Evolutionary conservation across 2,329 filamentous ascomycete genomes (phyloP).

Genomic region (Fonsecaea nubica): DNA sequence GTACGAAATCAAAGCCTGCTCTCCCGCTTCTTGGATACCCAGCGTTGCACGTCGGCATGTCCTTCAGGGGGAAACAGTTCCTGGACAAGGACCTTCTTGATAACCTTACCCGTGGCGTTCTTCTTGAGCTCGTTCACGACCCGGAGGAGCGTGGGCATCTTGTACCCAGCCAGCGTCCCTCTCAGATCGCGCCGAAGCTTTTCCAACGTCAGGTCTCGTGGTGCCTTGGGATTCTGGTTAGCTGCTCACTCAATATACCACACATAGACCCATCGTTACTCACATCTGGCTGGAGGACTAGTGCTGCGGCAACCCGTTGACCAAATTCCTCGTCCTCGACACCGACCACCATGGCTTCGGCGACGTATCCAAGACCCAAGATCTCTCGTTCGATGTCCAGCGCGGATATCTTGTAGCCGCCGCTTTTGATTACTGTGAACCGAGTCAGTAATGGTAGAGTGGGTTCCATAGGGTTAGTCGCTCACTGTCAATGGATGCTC

Average conservation of each 20-base stretch:
- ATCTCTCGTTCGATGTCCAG: constrained; percentile 58
- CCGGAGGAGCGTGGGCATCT: constrained; percentile 55
- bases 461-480: constrained; percentile 46
- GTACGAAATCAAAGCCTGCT: neutral
- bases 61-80: constrained; percentile 45
- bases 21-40: constrained; percentile 23
- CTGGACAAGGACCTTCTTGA: constrained; percentile 53
- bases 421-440: constrained; percentile 25
- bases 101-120: constrained; percentile 55
- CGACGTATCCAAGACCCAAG: constrained; percentile 51
- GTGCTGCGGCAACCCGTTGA: constrained; percentile 54
- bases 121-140: constrained; percentile 56
- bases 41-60: constrained; percentile 40
- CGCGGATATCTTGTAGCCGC: constrained; percentile 56
- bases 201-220: constrained; percentile 30
- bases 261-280: neutral
- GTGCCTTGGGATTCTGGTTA: neutral
- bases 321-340: constrained; percentile 57
- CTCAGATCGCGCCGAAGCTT: constrained; percentile 51
- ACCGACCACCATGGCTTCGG: constrained; percentile 57
- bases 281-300: constrained; percentile 39
- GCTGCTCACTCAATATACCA: neutral
- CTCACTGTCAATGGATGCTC: constrained; percentile 56
- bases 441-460: neutral
- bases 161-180: constrained; percentile 52